These are phyloP conservation scores for Fusarium torulosum DNA, from an alignment of 2,329 filamentous ascomycete genomes.

Conservation along the genomic window DNA sequence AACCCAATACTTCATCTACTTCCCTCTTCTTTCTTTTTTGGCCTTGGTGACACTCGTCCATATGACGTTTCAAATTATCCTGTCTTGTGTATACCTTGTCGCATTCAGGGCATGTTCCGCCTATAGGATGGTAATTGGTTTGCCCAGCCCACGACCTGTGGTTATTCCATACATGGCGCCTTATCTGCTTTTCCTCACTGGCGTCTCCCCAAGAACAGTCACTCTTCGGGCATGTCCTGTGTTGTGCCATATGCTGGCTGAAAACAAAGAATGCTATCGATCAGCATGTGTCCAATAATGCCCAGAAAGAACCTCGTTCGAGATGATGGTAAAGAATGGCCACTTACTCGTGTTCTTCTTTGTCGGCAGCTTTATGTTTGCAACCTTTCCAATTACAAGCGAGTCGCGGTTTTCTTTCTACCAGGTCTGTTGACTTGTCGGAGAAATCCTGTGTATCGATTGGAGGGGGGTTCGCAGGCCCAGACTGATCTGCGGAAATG, in stretches of 20 bases:
- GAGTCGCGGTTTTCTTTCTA: neutral
- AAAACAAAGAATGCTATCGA: neutral
- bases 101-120: neutral
- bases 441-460: neutral
- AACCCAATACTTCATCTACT: too few relatives aligned
- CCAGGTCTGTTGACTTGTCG: neutral
- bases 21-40: conserved; percentile 3
- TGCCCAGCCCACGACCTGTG: neutral
- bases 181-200: neutral
- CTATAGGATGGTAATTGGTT: neutral
- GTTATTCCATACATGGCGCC: neutral
- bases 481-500: neutral
- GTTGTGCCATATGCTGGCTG: neutral
- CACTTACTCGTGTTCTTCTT: neutral
- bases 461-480: neutral
- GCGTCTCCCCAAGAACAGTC: conserved; percentile 1
- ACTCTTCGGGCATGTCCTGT: neutral
- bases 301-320: neutral
- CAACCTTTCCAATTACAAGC: too few relatives aligned
- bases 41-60: neutral
- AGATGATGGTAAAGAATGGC: neutral
- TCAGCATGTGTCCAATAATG: neutral
- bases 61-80: conserved; percentile 6
- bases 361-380: neutral
- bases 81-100: neutral